These are phyloP conservation scores for Carex littledalei DNA, from an alignment of 176 grass and related monocot genomes.

Conservation along the genomic window DNA sequence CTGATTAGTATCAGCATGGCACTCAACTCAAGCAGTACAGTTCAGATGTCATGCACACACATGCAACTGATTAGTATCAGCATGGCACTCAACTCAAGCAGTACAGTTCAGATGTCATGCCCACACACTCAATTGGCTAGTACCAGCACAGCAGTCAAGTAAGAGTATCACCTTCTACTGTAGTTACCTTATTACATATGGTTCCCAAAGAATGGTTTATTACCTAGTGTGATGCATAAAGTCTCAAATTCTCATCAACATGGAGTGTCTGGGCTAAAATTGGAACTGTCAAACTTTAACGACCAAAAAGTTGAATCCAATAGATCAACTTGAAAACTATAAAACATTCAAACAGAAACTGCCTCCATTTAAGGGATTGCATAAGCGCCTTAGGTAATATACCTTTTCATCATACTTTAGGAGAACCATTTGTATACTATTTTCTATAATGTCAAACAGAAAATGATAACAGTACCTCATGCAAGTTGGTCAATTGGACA, in stretches of 20 bases:
- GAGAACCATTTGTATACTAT: not conserved
- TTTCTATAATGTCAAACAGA: not conserved
- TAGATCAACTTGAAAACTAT: not conserved
- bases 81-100: not conserved
- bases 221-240: not conserved
- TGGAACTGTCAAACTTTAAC: not conserved
- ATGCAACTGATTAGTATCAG: too few relatives aligned
- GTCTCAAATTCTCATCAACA: not conserved
- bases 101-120: not conserved
- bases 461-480: conserved; percentile 7
- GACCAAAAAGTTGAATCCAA: not conserved
- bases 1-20: too few relatives aligned
- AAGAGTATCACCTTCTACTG: not conserved
- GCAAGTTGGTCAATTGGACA: not conserved
- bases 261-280: not conserved
- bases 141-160: too few relatives aligned
- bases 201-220: not conserved
- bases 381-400: not conserved
- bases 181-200: not conserved
- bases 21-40: not conserved
- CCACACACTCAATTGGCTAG: too few relatives aligned
- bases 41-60: not conserved
- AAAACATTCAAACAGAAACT: not conserved
- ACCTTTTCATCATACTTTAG: not conserved
- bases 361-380: not conserved